Evolutionary conservation across 768 basidiomycete species (phyloP).

Genomic region (Serendipita sp.): DNA sequence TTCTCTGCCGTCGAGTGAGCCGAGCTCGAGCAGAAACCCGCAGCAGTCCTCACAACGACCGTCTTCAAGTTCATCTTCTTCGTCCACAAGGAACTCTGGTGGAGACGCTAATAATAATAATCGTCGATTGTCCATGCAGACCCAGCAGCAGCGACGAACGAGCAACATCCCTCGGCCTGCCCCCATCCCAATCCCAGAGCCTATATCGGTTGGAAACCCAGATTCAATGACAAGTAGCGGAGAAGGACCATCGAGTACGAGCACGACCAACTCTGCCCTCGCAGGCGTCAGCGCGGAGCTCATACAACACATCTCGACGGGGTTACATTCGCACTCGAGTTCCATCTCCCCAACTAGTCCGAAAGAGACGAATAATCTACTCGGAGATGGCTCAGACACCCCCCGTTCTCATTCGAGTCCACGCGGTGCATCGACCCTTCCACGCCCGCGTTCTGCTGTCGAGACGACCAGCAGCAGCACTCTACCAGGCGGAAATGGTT

Average conservation of each 20-base stretch:
- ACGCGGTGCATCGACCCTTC: not conserved
- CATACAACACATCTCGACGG: not conserved
- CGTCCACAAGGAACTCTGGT: not conserved
- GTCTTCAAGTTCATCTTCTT: not conserved
- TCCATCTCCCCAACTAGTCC: not conserved
- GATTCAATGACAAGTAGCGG: not conserved
- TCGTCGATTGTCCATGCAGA: not conserved
- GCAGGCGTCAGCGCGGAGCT: not conserved
- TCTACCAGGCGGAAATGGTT: not conserved
- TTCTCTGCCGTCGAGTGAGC: not conserved
- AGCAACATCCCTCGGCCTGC: not conserved
- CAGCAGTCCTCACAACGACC: not conserved
- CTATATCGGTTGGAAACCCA: not conserved
- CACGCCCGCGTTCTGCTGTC: not conserved
- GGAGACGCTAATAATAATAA: not conserved
- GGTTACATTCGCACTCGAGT: not conserved
- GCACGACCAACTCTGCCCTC: not conserved
- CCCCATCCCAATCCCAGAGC: conserved; percentile 3
- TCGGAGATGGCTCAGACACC: not conserved
- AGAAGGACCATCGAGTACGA: not conserved
- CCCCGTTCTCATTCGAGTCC: not conserved
- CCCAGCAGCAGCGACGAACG: not conserved
- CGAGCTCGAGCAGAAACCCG: not conserved
- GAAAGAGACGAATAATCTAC: conserved; percentile 5
- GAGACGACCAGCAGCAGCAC: not conserved